These are phyloP conservation scores for Chytridium lagenaria DNA, from an alignment of 371 early-diverging fungal species.

Conservation along the genomic window DNA sequence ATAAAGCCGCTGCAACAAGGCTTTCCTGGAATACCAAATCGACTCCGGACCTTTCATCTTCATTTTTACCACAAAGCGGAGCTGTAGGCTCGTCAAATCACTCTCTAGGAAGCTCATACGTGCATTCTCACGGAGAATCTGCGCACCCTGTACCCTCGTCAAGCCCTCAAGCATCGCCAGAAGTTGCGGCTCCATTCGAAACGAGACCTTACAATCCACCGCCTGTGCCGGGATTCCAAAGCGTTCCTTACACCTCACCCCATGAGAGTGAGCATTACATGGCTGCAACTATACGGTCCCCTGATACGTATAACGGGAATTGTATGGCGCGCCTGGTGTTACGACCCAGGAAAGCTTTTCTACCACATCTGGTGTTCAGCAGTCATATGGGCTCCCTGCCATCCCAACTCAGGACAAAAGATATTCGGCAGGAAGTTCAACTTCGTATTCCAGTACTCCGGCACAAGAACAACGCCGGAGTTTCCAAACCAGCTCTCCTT, in stretches of 20 bases:
- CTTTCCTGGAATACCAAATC: not conserved
- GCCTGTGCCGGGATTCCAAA: not conserved
- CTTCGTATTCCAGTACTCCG: not conserved
- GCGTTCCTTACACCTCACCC: not conserved
- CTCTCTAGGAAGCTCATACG: not conserved
- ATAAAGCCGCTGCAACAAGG: constrained; percentile 9
- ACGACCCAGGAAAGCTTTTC: no score
- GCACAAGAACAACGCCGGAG: not conserved
- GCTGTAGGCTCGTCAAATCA: not conserved
- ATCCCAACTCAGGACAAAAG: not conserved
- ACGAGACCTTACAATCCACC: not conserved
- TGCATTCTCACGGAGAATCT: no score
- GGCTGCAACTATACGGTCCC: no score
- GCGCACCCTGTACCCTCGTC: not conserved
- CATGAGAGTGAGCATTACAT: not conserved
- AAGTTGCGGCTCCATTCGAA: not conserved
- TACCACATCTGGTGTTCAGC: no score
- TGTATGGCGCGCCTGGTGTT: no score
- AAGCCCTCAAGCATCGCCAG: not conserved
- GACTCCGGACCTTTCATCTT: not conserved
- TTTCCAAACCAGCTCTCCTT: no score
- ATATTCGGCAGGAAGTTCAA: not conserved
- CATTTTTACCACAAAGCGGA: not conserved
- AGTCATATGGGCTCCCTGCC: no score
- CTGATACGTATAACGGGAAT: no score